phyloP scores from a whole-genome alignment of 1,139 yeast species.

The Candida tunisiensis region DNA sequence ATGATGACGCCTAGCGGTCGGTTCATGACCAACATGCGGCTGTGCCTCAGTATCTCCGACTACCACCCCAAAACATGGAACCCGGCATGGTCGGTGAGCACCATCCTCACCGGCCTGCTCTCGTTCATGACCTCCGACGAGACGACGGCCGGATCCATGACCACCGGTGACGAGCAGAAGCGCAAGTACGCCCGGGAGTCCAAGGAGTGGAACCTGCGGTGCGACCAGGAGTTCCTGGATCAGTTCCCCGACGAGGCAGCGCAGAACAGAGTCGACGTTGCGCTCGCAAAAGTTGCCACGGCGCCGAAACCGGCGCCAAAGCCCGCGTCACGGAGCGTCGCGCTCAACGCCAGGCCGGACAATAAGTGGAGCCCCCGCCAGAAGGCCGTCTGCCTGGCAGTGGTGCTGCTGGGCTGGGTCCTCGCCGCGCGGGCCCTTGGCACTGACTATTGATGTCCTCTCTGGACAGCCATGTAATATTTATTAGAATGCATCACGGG shows the following conservation, averaged over 20 bases:
- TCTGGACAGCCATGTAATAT: too few relatives aligned
- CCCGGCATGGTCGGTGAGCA: conserved; percentile 87
- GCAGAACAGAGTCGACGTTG: too few relatives aligned
- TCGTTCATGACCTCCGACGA: conserved; percentile 50
- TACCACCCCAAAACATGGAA: conserved; percentile 92
- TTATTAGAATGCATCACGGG: too few relatives aligned
- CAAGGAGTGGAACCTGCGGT: conserved; percentile 43
- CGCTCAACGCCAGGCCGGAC: too few relatives aligned
- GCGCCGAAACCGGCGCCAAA: too few relatives aligned
- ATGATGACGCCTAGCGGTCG: conserved; percentile 84
- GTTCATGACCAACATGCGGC: conserved; percentile 58
- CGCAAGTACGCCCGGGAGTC: conserved; percentile 34
- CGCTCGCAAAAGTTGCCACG: background rate
- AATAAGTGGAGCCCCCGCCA: too few relatives aligned
- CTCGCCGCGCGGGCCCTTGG: too few relatives aligned
- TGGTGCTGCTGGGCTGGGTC: too few relatives aligned
- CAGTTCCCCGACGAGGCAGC: conserved; percentile 57
- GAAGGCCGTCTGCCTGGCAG: too few relatives aligned
- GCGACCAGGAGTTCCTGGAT: conserved; percentile 35
- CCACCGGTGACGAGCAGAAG: conserved; percentile 33
- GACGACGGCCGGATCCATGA: conserved; percentile 18
- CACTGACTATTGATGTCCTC: too few relatives aligned
- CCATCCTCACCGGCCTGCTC: conserved; percentile 68
- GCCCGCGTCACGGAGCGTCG: too few relatives aligned
- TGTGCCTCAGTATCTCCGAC: conserved; percentile 82